Percentiles rank a stretch among this genome's conserved stretches.
These are phyloP conservation scores for Metschnikowia lochheadii DNA, from an alignment of 805 yeast genomes.

Conservation along the genomic window DNA sequence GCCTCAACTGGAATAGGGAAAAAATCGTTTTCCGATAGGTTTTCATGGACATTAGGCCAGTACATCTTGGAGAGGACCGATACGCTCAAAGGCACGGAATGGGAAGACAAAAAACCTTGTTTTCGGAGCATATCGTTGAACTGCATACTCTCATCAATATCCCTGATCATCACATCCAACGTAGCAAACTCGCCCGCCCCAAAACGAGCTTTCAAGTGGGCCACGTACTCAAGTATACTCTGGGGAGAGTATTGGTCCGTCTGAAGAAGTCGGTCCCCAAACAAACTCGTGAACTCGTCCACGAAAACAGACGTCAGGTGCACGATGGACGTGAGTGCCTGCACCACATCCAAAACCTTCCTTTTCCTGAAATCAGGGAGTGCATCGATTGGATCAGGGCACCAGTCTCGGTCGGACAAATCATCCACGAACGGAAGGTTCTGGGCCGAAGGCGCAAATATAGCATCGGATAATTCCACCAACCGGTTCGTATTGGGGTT, in stretches of 20 bases:
- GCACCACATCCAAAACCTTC: conserved; percentile 62
- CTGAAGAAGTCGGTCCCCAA: conserved; percentile 53
- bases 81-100: neutral
- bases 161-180: conserved; percentile 81
- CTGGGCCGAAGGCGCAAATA: conserved; percentile 28
- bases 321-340: conserved; percentile 65
- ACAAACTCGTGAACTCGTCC: conserved; percentile 56
- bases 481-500: conserved; percentile 39
- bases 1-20: conserved; percentile 50
- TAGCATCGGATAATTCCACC: conserved; percentile 51
- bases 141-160: conserved; percentile 53
- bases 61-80: conserved; percentile 70
- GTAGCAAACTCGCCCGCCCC: conserved; percentile 63
- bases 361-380: conserved; percentile 73
- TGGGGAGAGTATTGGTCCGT: conserved; percentile 37
- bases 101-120: neutral
- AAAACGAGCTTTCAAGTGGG: conserved; percentile 56
- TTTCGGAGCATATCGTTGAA: conserved; percentile 40
- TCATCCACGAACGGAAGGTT: conserved; percentile 30
- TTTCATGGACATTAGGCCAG: conserved; percentile 63
- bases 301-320: conserved; percentile 66
- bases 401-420: conserved; percentile 55
- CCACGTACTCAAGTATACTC: conserved; percentile 42
- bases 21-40: conserved; percentile 25
- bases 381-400: conserved; percentile 86